A percentile compares a stretch with the other conserved stretches of the same genome.
Conservation (phyloP, 495 filamentous ascomycete genomes). For the Stereocaulon alpinum region DNA sequence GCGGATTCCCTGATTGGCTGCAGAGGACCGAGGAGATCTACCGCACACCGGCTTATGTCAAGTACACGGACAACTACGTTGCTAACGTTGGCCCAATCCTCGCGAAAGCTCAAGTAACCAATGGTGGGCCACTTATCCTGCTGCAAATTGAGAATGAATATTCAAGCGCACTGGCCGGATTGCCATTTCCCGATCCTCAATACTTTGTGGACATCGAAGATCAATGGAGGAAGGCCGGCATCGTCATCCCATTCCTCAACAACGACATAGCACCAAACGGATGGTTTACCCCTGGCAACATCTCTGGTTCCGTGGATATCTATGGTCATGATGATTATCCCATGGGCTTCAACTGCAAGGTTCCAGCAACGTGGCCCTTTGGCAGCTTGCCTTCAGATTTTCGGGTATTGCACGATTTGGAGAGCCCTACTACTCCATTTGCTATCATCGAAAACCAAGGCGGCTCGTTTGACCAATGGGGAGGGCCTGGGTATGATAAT, state of each 20-base stretch:
- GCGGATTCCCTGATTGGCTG: conserved; percentile 56
- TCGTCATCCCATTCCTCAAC: conserved; percentile 64
- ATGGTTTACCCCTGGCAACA: conserved; percentile 55
- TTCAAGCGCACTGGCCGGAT: conserved; percentile 33
- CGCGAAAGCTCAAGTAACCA: conserved; percentile 65
- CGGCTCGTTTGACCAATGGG: conserved; percentile 70
- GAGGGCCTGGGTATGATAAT: conserved; percentile 53
- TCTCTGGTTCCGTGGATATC: conserved; percentile 57
- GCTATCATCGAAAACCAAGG: conserved; percentile 65
- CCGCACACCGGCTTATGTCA: conserved; percentile 51
- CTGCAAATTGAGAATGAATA: conserved; percentile 78
- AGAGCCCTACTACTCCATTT: conserved; percentile 57
- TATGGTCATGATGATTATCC: conserved; percentile 72
- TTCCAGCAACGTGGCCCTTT: conserved; percentile 41
- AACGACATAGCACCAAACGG: conserved; percentile 57
- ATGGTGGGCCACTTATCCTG: conserved; percentile 67
- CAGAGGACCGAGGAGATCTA: conserved; percentile 53
- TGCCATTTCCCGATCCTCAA: conserved; percentile 42
- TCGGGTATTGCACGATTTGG: conserved; percentile 39
- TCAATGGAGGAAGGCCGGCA: conserved; percentile 54
- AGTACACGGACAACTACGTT: conserved; percentile 56
- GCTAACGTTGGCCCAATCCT: conserved; percentile 49
- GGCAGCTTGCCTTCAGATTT: conserved; percentile 37
- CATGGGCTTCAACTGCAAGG: conserved; percentile 50
- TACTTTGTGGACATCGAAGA: conserved; percentile 66